phyloP scores from a whole-genome alignment of 345 rosid species.

The Populus davidiana region DNA sequence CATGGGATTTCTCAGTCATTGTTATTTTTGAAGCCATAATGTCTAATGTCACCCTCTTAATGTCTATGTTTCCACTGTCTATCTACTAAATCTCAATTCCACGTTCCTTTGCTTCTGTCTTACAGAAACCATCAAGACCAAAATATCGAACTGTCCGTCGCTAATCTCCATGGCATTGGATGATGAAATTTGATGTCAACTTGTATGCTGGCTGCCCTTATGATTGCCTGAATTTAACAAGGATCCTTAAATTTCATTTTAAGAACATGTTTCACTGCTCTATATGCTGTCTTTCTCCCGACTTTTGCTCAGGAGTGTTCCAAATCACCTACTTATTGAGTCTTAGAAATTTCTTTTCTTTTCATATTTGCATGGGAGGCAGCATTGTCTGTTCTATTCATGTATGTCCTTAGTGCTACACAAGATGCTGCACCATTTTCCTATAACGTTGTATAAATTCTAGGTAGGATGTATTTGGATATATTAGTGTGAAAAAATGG shows the following conservation, averaged over 20 bases:
- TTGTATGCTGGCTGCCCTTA: not conserved
- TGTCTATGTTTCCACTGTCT: too few species aligned
- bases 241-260: not conserved
- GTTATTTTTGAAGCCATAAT: too few species aligned
- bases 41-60: too few species aligned
- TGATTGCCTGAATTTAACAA: not conserved
- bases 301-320: not conserved
- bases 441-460: constrained; percentile 12
- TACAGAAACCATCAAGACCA: constrained; percentile 78
- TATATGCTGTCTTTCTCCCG: not conserved
- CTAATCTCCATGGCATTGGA: constrained; percentile 28
- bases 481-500: not conserved
- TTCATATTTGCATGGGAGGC: not conserved
- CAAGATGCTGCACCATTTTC: not conserved
- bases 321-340: not conserved
- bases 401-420: not conserved
- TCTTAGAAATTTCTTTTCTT: not conserved
- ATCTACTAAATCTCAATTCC: not conserved
- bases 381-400: not conserved
- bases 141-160: constrained; percentile 76
- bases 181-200: not conserved
- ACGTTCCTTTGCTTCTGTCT: constrained; percentile 4
- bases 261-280: not conserved
- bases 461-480: not conserved
- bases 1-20: too few species aligned